These are phyloP conservation scores for Allium cepa DNA, from an alignment of 106 monocot genomes.

Conservation along the genomic window DNA sequence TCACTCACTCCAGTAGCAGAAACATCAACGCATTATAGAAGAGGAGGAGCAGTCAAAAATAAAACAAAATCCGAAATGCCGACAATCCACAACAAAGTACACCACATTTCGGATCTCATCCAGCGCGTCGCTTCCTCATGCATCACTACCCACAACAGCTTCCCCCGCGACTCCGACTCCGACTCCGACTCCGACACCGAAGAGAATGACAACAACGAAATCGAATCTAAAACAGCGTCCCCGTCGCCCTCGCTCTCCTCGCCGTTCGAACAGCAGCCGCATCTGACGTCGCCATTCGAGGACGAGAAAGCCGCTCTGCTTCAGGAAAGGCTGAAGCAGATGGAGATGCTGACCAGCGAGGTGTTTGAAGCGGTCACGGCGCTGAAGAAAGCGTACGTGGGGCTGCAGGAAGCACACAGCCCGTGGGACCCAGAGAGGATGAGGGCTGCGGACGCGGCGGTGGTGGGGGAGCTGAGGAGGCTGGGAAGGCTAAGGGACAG, in stretches of 20 bases:
- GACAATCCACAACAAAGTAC: conserved; percentile 9
- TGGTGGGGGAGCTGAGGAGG: conserved; percentile 63
- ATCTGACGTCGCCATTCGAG: neutral
- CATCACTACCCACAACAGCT: conserved; percentile 30
- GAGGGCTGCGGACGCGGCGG: conserved; percentile 57
- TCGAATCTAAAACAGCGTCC: neutral
- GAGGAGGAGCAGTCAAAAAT: too few species aligned
- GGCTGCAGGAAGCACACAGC: conserved; percentile 69
- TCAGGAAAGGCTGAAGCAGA: conserved; percentile 21
- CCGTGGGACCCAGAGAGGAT: conserved; percentile 91
- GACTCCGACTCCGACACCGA: conserved; percentile 12
- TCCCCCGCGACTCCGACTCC: conserved; percentile 8
- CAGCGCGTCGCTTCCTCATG: conserved; percentile 69
- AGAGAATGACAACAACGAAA: neutral
- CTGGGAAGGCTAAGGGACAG: conserved; percentile 59
- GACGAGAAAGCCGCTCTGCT: neutral
- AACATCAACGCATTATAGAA: too few species aligned
- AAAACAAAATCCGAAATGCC: too few species aligned
- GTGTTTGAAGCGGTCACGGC: conserved; percentile 68
- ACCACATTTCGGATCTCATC: conserved; percentile 57
- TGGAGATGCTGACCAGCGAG: conserved; percentile 51
- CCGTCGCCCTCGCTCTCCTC: conserved; percentile 9
- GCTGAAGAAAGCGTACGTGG: conserved; percentile 60
- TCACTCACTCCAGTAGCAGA: too few species aligned
- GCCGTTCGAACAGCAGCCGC: conserved; percentile 4